Evolutionary conservation across 768 basidiomycete species (phyloP), one percentile per base, ranked within the genome.

Genomic region (Mycena galericulata): DNA sequence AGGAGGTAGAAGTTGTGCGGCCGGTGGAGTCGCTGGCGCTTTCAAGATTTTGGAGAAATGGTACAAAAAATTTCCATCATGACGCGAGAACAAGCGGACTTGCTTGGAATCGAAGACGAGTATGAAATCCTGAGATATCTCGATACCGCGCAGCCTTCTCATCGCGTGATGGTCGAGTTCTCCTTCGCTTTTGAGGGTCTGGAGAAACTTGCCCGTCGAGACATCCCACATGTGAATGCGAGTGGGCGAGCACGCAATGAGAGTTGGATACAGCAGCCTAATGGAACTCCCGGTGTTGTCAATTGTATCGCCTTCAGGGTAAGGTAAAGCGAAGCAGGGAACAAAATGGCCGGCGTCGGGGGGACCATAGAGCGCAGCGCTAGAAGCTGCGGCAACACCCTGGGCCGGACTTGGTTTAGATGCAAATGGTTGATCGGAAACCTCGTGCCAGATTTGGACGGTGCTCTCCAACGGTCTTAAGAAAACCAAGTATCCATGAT

Each of bases 191-290:
- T 41, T 32, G 11, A 63, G 38, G 2, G 38, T 41, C 15, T 51
- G 51, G 41, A 63, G 27, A 40, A 45, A 40, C 17, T 30, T 9
- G 15, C 62, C 62, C 15, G 51, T 55, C 14, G 50, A 45, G 7
- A 63, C 20, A 32, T 63, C 62, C 62, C 62, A 63, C 29, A 63
- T 54, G 40, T 63, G 51, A 14, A 63, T 22, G 8, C 43, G 20
- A 2, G 20, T 34, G 2, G 14, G 2, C 40, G 62, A 24, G 4
- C 29, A 36, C 12, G 41, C 53, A 30, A 62, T 14, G 14, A 63
- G 38, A 22, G 51, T 63, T 7, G 62, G 41, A 20, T 43, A 45
- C 6, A 32, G 2, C 9, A 63, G 18, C 22, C 24, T 54, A 7
- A 63, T 15, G 6, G 43, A 53, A 3, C 26, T 45, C 2, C 10